These are phyloP conservation scores for Amanita brunnescens DNA, from an alignment of 768 basidiomycete genomes.

Conservation along the genomic window DNA sequence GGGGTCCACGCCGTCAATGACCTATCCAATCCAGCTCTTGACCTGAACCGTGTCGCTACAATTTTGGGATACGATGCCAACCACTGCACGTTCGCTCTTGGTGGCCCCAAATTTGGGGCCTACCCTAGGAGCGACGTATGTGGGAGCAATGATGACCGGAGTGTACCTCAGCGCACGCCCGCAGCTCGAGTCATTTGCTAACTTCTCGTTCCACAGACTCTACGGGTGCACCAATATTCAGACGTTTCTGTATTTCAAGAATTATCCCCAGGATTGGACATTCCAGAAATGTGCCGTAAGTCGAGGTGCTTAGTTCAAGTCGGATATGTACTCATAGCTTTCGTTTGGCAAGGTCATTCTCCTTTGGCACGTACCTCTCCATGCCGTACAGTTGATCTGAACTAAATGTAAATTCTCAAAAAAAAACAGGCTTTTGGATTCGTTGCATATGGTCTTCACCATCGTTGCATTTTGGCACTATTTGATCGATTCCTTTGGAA, in stretches of 20 bases:
- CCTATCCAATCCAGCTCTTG: too few species aligned
- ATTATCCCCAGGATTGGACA: conserved; percentile 9
- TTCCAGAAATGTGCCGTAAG: conserved; percentile 8
- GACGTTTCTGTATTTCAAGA: conserved; percentile 7
- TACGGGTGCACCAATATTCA: conserved; percentile 8
- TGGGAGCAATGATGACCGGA: too few species aligned
- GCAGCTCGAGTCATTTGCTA: too few species aligned
- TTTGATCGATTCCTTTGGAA: background rate
- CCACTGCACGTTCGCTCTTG: too few species aligned
- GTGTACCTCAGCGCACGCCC: too few species aligned
- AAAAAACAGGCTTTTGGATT: background rate
- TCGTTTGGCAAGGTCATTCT: background rate
- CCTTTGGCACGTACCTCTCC: background rate
- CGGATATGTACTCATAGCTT: background rate
- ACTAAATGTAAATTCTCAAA: background rate
- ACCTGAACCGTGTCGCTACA: too few species aligned
- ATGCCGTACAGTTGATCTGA: background rate
- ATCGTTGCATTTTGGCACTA: background rate
- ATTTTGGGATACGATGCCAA: too few species aligned
- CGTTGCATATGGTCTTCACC: background rate
- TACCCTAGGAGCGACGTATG: too few species aligned
- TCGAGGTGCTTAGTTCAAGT: background rate
- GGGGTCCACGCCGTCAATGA: too few species aligned
- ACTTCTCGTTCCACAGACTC: background rate
- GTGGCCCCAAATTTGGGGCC: too few species aligned